Evolutionary conservation across 768 basidiomycete species (phyloP).

Genomic region (Leccinum imitatum): DNA sequence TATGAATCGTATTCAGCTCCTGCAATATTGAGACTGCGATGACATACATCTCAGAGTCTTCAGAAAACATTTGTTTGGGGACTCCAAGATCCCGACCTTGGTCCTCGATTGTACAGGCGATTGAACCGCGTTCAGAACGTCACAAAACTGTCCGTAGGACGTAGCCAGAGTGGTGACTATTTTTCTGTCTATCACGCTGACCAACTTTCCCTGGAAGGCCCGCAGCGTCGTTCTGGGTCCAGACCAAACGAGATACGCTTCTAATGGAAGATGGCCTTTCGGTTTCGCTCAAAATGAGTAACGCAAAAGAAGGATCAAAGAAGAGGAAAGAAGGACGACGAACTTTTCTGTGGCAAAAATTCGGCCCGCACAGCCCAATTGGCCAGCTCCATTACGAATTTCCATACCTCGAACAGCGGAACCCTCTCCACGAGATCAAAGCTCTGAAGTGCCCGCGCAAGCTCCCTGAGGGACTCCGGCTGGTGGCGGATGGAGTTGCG

Average conservation of each 20-base stretch:
- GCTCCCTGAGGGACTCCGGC: neutral
- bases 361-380: neutral
- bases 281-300: neutral
- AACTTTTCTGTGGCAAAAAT: neutral
- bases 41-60: constrained; percentile 10
- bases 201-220: constrained; percentile 14
- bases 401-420: constrained; percentile 10
- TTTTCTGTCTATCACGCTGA: constrained; percentile 9
- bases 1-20: neutral
- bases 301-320: neutral
- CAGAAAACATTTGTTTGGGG: neutral
- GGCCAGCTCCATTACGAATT: neutral
- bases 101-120: neutral
- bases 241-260: constrained; percentile 16
- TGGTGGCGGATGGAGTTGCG: neutral
- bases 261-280: constrained; percentile 3
- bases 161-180: constrained; percentile 1
- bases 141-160: constrained; percentile 14
- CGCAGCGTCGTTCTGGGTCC: constrained; percentile 8
- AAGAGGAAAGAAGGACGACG: neutral
- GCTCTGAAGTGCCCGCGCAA: neutral
- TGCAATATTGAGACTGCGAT: neutral
- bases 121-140: neutral
- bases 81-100: neutral
- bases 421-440: neutral